A percentile compares a stretch with the other conserved stretches of the same genome.
phyloP scores from a whole-genome alignment of 345 rosid species.

The Psidium friedrichsthalianum region DNA sequence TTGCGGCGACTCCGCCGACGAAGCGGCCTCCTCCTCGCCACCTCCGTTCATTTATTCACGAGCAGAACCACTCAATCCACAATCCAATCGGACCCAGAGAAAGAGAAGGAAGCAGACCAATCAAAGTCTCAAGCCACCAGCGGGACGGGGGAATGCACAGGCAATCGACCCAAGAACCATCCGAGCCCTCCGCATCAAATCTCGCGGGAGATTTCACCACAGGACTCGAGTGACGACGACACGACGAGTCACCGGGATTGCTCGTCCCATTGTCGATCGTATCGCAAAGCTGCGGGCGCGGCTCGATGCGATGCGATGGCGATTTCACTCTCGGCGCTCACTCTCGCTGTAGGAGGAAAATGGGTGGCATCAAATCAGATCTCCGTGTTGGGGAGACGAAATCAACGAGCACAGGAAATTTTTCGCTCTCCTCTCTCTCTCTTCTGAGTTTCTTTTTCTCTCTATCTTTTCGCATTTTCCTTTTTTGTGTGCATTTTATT shows the following conservation, averaged over 20 bases:
- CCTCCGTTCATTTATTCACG: conserved; percentile 42
- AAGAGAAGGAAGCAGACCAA: no score
- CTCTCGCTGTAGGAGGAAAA: neutral
- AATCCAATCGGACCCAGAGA: neutral
- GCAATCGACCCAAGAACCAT: neutral
- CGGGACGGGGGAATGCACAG: neutral
- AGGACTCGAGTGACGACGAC: no score
- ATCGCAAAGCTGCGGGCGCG: no score
- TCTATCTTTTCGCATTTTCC: neutral
- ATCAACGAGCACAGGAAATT: neutral
- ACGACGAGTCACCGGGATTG: neutral
- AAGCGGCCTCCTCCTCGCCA: conserved; percentile 25
- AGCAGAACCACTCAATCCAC: neutral
- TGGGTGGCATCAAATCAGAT: neutral
- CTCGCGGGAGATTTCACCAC: neutral
- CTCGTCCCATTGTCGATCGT: neutral
- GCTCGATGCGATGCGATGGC: neutral
- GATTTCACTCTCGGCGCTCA: neutral
- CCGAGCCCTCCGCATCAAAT: neutral
- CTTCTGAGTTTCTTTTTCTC: neutral
- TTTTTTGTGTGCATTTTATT: neutral
- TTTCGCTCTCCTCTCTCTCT: neutral
- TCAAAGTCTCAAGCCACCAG: neutral
- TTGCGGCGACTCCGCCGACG: conserved; percentile 33
- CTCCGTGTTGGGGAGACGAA: neutral